Conservation (phyloP, 176 grass and related monocot species). For the Zoysia japonica region DNA sequence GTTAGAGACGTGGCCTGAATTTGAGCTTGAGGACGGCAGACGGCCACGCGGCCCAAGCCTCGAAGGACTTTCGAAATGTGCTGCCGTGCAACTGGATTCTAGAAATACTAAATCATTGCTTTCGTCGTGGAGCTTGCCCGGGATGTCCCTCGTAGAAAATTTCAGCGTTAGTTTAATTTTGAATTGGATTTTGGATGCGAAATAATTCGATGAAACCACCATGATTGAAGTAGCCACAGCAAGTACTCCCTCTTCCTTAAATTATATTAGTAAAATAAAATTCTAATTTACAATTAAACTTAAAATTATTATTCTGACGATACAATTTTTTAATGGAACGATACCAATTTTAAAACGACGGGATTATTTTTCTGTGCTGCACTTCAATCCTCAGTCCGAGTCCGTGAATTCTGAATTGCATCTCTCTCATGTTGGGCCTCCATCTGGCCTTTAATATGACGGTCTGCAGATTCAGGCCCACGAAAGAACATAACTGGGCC, state of each 20-base stretch:
- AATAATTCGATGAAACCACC: not conserved
- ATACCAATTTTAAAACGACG: no score
- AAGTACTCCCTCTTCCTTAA: no score
- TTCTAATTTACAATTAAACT: no score
- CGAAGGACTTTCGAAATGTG: no score
- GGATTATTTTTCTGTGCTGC: not conserved
- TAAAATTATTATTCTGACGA: no score
- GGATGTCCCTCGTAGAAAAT: not conserved
- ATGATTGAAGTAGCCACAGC: not conserved
- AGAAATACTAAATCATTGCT: no score
- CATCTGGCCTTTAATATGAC: not conserved
- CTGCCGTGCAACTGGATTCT: no score
- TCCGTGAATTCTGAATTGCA: not conserved
- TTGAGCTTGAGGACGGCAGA: slow-evolving; percentile 28
- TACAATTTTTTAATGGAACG: no score
- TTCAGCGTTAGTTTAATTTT: not conserved
- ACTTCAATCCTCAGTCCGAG: not conserved
- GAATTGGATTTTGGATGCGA: not conserved
- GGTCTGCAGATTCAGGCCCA: not conserved
- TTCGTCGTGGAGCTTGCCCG: not conserved
- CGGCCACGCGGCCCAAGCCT: slow-evolving; percentile 1
- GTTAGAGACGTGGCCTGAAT: not conserved
- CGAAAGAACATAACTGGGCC: not conserved
- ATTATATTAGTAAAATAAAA: no score
- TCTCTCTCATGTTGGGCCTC: not conserved